Conservation (phyloP, 108 stramenopile genomes). For the Aurantiochytrium sp. region DNA sequence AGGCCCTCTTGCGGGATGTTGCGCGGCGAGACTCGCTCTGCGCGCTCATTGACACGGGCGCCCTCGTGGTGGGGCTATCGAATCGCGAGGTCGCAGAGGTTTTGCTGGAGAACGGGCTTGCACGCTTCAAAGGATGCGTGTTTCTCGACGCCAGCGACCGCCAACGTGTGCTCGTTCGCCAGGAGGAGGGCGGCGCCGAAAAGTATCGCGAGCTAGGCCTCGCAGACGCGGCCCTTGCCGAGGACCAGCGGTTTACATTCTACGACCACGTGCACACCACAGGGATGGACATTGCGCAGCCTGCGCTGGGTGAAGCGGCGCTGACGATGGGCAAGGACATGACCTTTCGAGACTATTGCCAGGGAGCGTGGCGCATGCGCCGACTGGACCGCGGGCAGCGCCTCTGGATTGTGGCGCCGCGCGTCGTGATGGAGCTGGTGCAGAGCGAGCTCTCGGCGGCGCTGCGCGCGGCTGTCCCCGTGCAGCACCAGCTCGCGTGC, state of each 20-base stretch:
- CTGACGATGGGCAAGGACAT: constrained; percentile 40
- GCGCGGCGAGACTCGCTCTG: neutral
- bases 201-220: constrained; percentile 33
- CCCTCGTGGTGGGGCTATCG: constrained; percentile 49
- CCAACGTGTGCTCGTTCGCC: neutral
- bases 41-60: constrained; percentile 58
- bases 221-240: constrained; percentile 44
- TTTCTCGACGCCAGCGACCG: constrained; percentile 49
- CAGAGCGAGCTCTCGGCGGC: neutral
- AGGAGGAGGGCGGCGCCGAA: too few species aligned
- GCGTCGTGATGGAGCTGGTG: constrained; percentile 29
- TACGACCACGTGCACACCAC: constrained; percentile 65
- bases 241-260: constrained; percentile 54
- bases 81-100: constrained; percentile 38
- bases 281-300: constrained; percentile 44
- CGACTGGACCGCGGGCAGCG: constrained; percentile 33
- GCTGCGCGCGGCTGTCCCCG: neutral
- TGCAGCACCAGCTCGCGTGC: neutral
- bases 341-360: constrained; percentile 22
- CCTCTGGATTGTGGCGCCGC: neutral
- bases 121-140: constrained; percentile 44
- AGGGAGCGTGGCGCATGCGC: constrained; percentile 39
- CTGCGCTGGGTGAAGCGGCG: neutral
- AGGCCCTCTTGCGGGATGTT: neutral
- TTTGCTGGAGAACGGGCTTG: constrained; percentile 48